Conservation (phyloP, 768 basidiomycete species). For the Gelatoporia subvermispora region DNA sequence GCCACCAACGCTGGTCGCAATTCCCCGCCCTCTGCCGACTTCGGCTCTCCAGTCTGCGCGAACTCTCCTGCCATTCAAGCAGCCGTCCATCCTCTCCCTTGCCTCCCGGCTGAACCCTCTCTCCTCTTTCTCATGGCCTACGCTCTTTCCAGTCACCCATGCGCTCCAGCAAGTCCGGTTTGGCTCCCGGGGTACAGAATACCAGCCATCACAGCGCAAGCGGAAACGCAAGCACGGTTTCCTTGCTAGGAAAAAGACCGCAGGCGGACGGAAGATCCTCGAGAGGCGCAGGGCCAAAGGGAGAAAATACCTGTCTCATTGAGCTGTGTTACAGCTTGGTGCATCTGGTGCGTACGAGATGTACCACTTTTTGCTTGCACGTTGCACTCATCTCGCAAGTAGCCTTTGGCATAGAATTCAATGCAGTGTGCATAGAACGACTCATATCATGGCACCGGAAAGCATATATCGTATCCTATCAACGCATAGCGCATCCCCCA, state of each 20-base stretch:
- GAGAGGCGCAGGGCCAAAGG: constrained; percentile 69
- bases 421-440: too few relatives aligned
- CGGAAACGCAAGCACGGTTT: constrained; percentile 93
- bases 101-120: neutral
- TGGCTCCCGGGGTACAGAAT: constrained; percentile 77
- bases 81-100: neutral
- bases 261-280: constrained; percentile 69
- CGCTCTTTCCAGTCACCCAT: constrained; percentile 32
- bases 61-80: neutral
- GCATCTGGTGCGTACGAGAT: neutral
- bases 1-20: constrained; percentile 11
- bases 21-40: constrained; percentile 1
- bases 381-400: too few relatives aligned
- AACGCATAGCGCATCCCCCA: too few relatives aligned
- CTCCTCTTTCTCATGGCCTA: constrained; percentile 3
- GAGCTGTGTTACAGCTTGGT: neutral
- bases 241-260: constrained; percentile 65
- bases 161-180: constrained; percentile 54
- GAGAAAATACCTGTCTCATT: constrained; percentile 78
- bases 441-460: too few relatives aligned
- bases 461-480: too few relatives aligned
- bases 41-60: constrained; percentile 1
- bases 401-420: too few relatives aligned
- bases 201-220: constrained; percentile 93
- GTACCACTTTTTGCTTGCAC: too few relatives aligned